Conservation (phyloP, 805 yeast genomes). For the Tetrapisispora fleetii region DNA sequence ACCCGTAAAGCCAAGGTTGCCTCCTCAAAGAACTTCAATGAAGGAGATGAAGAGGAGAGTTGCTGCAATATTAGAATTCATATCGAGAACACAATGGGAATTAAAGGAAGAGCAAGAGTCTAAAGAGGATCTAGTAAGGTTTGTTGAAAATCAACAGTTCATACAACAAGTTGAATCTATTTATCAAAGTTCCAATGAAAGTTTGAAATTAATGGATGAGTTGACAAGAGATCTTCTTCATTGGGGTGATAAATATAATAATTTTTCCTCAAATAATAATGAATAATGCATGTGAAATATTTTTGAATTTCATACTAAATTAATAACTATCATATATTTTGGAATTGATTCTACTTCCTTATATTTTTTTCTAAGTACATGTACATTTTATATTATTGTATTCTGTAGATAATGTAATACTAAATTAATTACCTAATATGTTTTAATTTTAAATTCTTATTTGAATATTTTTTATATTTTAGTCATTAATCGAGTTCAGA, state of each 20-base stretch:
- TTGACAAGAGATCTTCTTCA: conserved; percentile 57
- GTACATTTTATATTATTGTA: neutral
- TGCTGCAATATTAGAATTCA: conserved; percentile 83
- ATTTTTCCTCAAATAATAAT: conserved; percentile 1
- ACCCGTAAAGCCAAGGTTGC: conserved; percentile 76
- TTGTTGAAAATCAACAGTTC: conserved; percentile 34
- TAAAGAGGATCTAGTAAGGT: conserved; percentile 40
- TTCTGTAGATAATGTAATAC: neutral
- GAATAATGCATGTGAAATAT: neutral
- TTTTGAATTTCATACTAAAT: neutral
- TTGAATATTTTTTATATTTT: neutral
- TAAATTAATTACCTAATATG: no score
- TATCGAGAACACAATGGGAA: conserved; percentile 79
- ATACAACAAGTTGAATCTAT: conserved; percentile 34
- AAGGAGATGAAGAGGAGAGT: conserved; percentile 82
- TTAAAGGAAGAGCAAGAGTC: conserved; percentile 62
- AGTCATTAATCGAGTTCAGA: conserved; percentile 23
- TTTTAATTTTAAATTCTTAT: neutral
- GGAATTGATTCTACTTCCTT: neutral
- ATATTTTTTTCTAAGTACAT: neutral
- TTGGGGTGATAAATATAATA: conserved; percentile 69
- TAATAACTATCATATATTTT: neutral
- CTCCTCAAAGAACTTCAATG: conserved; percentile 63
- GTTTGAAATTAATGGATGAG: conserved; percentile 57
- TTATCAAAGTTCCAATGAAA: conserved; percentile 45